phyloP scores from a whole-genome alignment of 1,284 basidiomycete genomes.

The Fomitopsis schrenkii region DNA sequence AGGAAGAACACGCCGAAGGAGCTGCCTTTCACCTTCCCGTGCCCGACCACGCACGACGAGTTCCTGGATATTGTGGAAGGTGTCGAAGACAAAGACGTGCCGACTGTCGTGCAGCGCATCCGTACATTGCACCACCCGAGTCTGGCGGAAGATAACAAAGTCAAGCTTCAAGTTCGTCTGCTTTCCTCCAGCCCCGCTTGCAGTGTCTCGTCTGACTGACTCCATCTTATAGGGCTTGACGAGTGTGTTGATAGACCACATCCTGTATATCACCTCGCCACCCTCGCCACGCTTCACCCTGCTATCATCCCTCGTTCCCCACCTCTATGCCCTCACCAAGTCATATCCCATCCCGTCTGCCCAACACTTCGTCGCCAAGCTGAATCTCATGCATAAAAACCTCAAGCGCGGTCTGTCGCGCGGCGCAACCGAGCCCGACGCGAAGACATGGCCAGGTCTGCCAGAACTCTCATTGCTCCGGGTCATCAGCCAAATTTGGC shows the following conservation, averaged over 20 bases:
- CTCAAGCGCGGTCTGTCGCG: slow-evolving; percentile 79
- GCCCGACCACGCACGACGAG: slow-evolving; percentile 84
- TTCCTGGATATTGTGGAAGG: slow-evolving; percentile 80
- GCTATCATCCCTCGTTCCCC: slow-evolving; percentile 73
- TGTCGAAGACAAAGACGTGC: slow-evolving; percentile 68
- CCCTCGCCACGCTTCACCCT: slow-evolving; percentile 57
- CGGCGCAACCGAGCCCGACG: slow-evolving; percentile 59
- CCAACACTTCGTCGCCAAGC: slow-evolving; percentile 7
- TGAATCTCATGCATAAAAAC: slow-evolving; percentile 60
- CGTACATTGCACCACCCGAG: slow-evolving; percentile 90
- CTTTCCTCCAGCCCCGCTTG: not conserved
- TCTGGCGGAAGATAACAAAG: slow-evolving; percentile 87
- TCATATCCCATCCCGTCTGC: slow-evolving; percentile 78
- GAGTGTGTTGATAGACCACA: slow-evolving; percentile 88
- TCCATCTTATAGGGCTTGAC: slow-evolving; percentile 54
- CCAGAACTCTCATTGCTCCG: slow-evolving; percentile 84
- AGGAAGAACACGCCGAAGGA: slow-evolving; percentile 38
- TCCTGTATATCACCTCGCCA: slow-evolving; percentile 72
- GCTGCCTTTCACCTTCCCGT: slow-evolving; percentile 90
- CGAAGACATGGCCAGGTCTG: slow-evolving; percentile 86
- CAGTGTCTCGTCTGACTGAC: not conserved
- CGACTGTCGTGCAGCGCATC: slow-evolving; percentile 88
- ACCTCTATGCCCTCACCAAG: slow-evolving; percentile 73
- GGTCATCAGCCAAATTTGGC: slow-evolving; percentile 82
- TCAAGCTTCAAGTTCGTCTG: slow-evolving; percentile 75